These are phyloP conservation scores for Bimuria novae-zelandiae DNA, from an alignment of 2,329 filamentous ascomycete genomes.

Conservation along the genomic window DNA sequence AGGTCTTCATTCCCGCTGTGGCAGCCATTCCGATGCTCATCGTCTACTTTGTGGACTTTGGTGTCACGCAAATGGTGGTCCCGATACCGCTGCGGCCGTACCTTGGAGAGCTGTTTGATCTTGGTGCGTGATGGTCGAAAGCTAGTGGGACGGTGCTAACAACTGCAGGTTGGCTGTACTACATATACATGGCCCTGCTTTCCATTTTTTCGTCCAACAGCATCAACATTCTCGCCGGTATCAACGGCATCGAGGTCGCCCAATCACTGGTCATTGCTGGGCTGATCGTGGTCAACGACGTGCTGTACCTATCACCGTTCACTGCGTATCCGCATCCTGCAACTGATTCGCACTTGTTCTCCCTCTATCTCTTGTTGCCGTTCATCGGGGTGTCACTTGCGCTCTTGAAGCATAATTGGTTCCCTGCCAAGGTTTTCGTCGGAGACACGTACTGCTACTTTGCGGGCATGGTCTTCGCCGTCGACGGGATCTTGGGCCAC, in stretches of 20 bases:
- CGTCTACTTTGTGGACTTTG: constrained; percentile 98
- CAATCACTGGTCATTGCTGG: constrained; percentile 90
- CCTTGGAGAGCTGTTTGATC: constrained; percentile 81
- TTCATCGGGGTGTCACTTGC: constrained; percentile 92
- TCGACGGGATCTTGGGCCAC: constrained; percentile 94
- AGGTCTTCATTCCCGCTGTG: constrained; percentile 95
- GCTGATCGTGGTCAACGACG: constrained; percentile 84
- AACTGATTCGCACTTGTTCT: constrained; percentile 94
- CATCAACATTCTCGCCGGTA: constrained; percentile 99
- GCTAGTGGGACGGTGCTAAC: constrained; percentile 21
- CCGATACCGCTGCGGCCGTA: constrained; percentile 84
- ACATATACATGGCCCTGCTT: constrained; percentile 93
- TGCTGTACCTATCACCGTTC: constrained; percentile 76
- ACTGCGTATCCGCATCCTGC: constrained; percentile 86
- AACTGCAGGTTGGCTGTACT: constrained; percentile 66
- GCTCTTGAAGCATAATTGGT: constrained; percentile 91
- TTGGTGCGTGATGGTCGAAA: constrained; percentile 52
- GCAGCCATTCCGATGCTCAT: constrained; percentile 91
- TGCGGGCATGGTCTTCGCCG: constrained; percentile 97
- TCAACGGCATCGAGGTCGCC: constrained; percentile 96
- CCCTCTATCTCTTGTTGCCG: constrained; percentile 89
- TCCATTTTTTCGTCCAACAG: constrained; percentile 98
- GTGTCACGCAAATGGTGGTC: constrained; percentile 92
- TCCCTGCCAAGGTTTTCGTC: constrained; percentile 91
- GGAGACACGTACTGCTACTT: constrained; percentile 99